Conservation (phyloP, 2,329 filamentous ascomycete species). For the Alternaria gansuensis region DNA sequence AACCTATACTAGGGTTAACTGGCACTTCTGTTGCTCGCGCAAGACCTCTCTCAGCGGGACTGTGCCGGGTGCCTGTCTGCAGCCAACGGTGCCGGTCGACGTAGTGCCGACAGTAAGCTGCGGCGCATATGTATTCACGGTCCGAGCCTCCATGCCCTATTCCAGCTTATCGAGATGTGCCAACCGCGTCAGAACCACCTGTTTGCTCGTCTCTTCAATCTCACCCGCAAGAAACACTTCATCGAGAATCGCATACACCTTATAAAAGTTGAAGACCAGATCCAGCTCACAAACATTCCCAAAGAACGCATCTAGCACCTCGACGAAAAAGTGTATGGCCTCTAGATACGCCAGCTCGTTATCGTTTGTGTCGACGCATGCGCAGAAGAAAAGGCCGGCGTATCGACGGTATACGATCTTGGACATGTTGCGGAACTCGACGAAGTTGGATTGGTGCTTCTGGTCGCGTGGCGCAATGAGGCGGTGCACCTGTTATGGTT, state of each 20-base stretch:
- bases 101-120: neutral
- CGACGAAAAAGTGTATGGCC: conserved; percentile 99
- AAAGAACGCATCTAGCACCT: conserved; percentile 98
- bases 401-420: conserved; percentile 98
- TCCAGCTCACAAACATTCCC: conserved; percentile 99
- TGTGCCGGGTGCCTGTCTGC: neutral
- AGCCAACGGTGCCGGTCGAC: neutral
- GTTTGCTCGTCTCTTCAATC: conserved; percentile 98
- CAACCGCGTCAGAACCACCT: conserved; percentile 91
- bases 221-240: conserved; percentile 98
- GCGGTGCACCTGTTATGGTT: conserved; percentile 79
- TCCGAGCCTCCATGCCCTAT: conserved; percentile 53
- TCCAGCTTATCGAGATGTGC: conserved; percentile 98
- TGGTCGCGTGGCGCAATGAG: conserved; percentile 97
- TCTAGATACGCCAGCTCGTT: conserved; percentile 97
- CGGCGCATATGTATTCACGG: neutral
- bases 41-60: neutral
- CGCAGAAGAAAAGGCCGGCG: conserved; percentile 98
- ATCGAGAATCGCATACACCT: conserved; percentile 97
- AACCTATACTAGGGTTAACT: neutral
- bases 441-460: conserved; percentile 99
- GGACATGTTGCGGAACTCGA: conserved; percentile 86
- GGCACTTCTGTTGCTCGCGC: neutral
- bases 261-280: conserved; percentile 78
- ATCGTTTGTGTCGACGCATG: conserved; percentile 98